Conservation (phyloP, 345 rosid genomes). For the Microcos paniculata region DNA sequence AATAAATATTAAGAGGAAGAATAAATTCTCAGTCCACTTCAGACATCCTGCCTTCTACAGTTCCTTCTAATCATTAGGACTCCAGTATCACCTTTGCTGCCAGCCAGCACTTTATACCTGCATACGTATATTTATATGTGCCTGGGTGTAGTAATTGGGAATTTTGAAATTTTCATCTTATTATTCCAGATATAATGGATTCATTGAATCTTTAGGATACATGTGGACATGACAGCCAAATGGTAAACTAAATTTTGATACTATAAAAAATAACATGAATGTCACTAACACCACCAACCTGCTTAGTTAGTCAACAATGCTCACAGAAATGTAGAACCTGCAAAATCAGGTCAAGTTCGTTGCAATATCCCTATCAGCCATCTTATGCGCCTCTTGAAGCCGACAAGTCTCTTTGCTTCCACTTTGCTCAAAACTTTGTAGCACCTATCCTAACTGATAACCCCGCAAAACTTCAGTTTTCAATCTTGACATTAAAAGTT, state of each 20-base stretch:
- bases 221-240: neutral
- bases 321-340: slow-evolving; percentile 22
- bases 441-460: slow-evolving; percentile 35
- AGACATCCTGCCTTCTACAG: no score
- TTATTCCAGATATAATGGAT: no score
- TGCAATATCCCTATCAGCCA: slow-evolving; percentile 32
- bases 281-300: slow-evolving; percentile 16
- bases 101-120: neutral
- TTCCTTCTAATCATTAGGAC: no score
- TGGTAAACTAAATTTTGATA: neutral
- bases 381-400: slow-evolving; percentile 24
- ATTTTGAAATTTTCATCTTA: no score
- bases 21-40: no score
- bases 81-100: no score
- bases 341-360: slow-evolving; percentile 21
- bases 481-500: slow-evolving; percentile 34
- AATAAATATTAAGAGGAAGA: no score
- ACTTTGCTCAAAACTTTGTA: slow-evolving; percentile 39
- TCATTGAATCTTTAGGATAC: neutral
- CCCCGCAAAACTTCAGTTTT: slow-evolving; percentile 32
- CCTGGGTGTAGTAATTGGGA: no score
- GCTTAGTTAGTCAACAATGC: slow-evolving; percentile 30
- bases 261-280: neutral
- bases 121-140: neutral
- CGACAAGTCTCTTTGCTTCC: slow-evolving; percentile 38